Base-by-base conservation (phyloP, 495 filamentous ascomycete species). In the Neurospora tetrasperma region DNA sequence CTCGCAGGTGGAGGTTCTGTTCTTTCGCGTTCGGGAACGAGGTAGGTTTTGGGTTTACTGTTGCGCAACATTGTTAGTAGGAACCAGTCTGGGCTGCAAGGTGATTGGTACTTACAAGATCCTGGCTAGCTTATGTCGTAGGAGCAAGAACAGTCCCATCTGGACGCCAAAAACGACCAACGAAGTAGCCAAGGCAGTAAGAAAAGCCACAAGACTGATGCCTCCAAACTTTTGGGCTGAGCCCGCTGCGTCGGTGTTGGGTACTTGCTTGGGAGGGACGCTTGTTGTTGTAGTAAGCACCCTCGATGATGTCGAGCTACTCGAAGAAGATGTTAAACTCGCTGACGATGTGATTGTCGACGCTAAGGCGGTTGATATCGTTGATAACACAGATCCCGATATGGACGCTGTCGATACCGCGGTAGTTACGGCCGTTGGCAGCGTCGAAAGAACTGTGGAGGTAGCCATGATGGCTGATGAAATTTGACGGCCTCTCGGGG, bases 11-110 rank as follows among this genome's bases (percentile, higher is more conserved):
- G 93, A 8, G 90, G 83, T 44, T 89, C 84, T 20, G 91, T 93
- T 74, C 92, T 89, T 82, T 95, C 93, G 82, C 90, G 89, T 81
- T 96, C 92, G 14, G 94, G 92, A 8, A 98, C 95, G 20, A 98
- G 87, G 78, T 93, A 98, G 10, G 94, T 96, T 82, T 94, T 91
- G 0, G 94, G 94, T 84, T 92, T 90, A 78, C 90, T 94, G 76
- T 38, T 38, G 42, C 59, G 75, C 71, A 10, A 72, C 41, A 23
- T 1, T 12, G n/a, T 42, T 35, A 70, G 74, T 35, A 71, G 42
- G 31, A 69, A 31, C 23, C 12, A 39, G n/a, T 81, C 20, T 39
- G 38, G 40, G 39, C 38, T 16, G 27, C 16, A 35, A 46, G 54
- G 59, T n/a, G 18, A 12, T 10, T 9, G 44, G 39, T n/a, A 80